Base-by-base conservation (phyloP, 495 filamentous ascomycete genomes). In the Penicillium cataractarum region DNA sequence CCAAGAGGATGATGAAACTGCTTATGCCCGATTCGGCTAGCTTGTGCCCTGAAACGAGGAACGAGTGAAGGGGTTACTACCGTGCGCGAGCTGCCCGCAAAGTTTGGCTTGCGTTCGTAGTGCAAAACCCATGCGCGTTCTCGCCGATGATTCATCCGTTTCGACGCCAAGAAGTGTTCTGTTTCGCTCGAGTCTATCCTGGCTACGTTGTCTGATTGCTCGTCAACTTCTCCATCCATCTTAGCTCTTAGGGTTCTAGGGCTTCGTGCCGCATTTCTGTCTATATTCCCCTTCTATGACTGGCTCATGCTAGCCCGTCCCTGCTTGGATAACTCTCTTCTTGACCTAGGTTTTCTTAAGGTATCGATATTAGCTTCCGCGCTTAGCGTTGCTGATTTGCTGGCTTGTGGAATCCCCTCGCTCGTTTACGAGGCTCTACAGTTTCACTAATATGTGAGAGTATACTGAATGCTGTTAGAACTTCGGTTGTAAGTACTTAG, bases 211-310 rank as follows among this genome's bases (percentile, higher is more conserved):
- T 49, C 19, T 49, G 6, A 49, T 49, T 49, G 44, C 44, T 49
- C 44, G 44, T 49, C 19, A 6, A 24, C 19, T 24, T 49, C 44
- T 49, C 21, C 19, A 49, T 49, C 44, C 46, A 49, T 49, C 46
- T 13, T 24, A 49, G 46, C 46, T 49, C 46, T 27, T 49, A 49
- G 46, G 19, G 46, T 49, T 49, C 46, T 49, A 49, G 46, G 46
- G 46, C 19, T 49, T 49, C 22, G 46, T 49, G 2, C 46, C 46
- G 46, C 46, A 49, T 1, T 49, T 49, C 46, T 49, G 46, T 49
- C 46, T 49, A 27, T 21, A 8, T 49, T 49, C 26, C 46, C 46
- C 44, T 49, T 49, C 44, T 49, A 24, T 49, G 44, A 49, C n/a
- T 49, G 44, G 44, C 44, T 49, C 44, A 6, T 24, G 44, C 44